Evolutionary conservation across 768 basidiomycete species (phyloP).

Genomic region (Hemileccinum impolitum): DNA sequence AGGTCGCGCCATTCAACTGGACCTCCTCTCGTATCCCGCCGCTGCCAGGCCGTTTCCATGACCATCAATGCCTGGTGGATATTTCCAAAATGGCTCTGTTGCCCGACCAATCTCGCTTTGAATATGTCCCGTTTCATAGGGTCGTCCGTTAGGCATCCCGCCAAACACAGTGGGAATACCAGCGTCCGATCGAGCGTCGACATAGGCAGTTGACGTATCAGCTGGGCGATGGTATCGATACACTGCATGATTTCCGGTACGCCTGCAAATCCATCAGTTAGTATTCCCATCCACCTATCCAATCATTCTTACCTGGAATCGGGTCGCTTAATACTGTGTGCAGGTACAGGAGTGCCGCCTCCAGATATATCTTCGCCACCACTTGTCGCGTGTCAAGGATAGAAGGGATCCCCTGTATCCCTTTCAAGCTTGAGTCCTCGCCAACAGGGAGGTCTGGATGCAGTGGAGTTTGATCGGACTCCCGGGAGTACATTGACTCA

Average conservation of each 20-base stretch:
- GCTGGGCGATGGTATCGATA: slow-evolving; percentile 51
- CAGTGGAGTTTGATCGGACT: slow-evolving; percentile 34
- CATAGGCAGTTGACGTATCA: slow-evolving; percentile 51
- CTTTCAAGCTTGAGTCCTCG: slow-evolving; percentile 18
- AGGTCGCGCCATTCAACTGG: slow-evolving; percentile 62
- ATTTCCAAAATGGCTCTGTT: slow-evolving; percentile 60
- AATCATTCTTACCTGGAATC: slow-evolving; percentile 54
- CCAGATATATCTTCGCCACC: slow-evolving; percentile 58
- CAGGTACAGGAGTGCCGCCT: slow-evolving; percentile 63
- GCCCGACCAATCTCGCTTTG: slow-evolving; percentile 50
- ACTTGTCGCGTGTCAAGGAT: slow-evolving; percentile 45
- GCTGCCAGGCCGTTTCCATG: slow-evolving; percentile 71
- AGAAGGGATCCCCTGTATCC: slow-evolving; percentile 29
- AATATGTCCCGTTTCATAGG: slow-evolving; percentile 54
- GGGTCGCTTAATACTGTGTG: slow-evolving; percentile 68
- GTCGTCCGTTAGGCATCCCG: slow-evolving; percentile 72
- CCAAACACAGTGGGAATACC: slow-evolving; percentile 71
- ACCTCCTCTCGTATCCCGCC: slow-evolving; percentile 52
- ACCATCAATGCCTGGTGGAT: slow-evolving; percentile 52
- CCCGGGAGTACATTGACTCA: slow-evolving; percentile 29
- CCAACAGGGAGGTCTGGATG: slow-evolving; percentile 38
- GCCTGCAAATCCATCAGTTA: slow-evolving; percentile 38
- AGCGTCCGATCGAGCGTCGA: slow-evolving; percentile 64
- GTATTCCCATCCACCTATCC: background rate
- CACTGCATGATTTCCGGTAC: slow-evolving; percentile 66